These are phyloP conservation scores for Blastobotrys peoriensis DNA, from an alignment of 805 yeast genomes.

Conservation along the genomic window DNA sequence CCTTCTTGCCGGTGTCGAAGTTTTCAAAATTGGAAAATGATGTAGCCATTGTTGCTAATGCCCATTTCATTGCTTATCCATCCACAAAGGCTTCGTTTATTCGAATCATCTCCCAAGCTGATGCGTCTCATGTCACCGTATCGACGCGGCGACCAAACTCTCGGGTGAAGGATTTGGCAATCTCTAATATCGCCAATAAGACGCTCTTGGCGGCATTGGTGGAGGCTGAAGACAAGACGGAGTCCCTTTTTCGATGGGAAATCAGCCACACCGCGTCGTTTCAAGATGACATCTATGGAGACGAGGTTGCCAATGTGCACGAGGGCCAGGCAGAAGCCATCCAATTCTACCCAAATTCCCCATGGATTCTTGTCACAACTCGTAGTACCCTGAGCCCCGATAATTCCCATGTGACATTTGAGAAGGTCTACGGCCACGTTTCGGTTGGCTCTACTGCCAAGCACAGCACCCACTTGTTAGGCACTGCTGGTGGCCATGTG, in stretches of 20 bases:
- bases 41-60: conserved; percentile 14
- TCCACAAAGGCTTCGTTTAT: conserved; percentile 18
- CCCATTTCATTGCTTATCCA: conserved; percentile 17
- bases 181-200: conserved; percentile 1
- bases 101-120: conserved; percentile 19
- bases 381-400: background rate
- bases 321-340: background rate
- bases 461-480: no score
- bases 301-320: background rate
- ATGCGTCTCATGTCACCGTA: conserved; percentile 16
- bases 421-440: background rate
- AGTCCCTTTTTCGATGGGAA: background rate
- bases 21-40: conserved; percentile 11
- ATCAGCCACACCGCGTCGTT: background rate
- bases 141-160: background rate
- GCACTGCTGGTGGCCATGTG: background rate
- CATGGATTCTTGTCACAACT: background rate
- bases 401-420: background rate
- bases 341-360: background rate
- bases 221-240: background rate
- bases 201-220: conserved; percentile 5
- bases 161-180: conserved; percentile 2
- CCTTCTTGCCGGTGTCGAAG: conserved; percentile 16
- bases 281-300: background rate
- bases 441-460: background rate